Base-by-base conservation (phyloP, 345 rosid species). In the Boechera divaricarpa region DNA sequence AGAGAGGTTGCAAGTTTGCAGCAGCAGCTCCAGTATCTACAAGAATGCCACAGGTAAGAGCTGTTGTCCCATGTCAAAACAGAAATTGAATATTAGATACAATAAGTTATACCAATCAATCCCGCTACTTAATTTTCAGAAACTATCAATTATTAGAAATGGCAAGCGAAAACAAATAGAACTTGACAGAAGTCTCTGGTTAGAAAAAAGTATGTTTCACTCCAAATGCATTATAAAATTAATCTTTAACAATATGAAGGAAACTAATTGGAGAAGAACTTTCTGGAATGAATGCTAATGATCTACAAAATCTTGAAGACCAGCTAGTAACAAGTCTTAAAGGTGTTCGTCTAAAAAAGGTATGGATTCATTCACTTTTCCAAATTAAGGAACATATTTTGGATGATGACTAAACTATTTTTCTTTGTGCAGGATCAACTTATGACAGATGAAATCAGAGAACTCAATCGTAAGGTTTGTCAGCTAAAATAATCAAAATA, bases 241-340 rank as follows among this genome's bases (percentile, higher is more conserved):
- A 15, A 53, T 47, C 35, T 45, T 10, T 48, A 6, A 63, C 42
- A 7, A 72, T 81, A 56, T 67, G 75, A 82, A 93, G 98, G 77
- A 83, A 87, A 72, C 49, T 93, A 54, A 78, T 88, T 81, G 98
- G 98, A 75, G 95, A 93, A 84, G 89, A 87, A 69, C 83, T 93
- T 62, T 87, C 91, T 39, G 95, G 97, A 67, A 80, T 93, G 80
- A 79, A 78, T 56, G 74, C 83, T 66, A 85, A 82, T 57, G 95
- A 91, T 77, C 87, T 93, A 41, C 91, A 88, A 75, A 87, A 87
- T 77, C 85, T 93, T 67, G 98, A 93, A 85, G 86, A 82, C 74
- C 86, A 89, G 72, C 80, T 93, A 26, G 95, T 87, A 76, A 84
- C 77, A 80, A 91, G 97, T 80, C 80, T 91, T 67, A 89, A 82